These are phyloP conservation scores for Globisporangium barbulae DNA, from an alignment of 352 stramenopile species.

Conservation along the genomic window DNA sequence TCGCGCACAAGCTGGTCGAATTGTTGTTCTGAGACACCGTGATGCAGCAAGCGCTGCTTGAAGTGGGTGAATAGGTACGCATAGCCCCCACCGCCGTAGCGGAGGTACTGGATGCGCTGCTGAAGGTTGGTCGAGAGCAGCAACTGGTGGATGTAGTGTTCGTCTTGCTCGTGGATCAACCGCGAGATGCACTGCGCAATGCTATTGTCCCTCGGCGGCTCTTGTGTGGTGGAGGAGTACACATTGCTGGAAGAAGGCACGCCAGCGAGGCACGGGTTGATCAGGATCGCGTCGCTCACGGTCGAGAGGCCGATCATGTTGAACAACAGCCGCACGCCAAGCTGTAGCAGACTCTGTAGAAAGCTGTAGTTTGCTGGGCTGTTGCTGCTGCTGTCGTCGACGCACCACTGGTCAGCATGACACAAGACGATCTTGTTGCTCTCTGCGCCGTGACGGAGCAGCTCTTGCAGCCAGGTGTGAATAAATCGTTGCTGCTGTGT, in stretches of 20 bases:
- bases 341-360: conserved; percentile 33
- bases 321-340: conserved; percentile 55
- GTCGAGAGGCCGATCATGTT: conserved; percentile 58
- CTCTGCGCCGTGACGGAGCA: conserved; percentile 35
- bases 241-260: not conserved
- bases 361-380: conserved; percentile 22
- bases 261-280: conserved; percentile 29
- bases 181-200: conserved; percentile 36
- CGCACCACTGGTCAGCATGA: conserved; percentile 66
- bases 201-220: conserved; percentile 40
- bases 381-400: conserved; percentile 4
- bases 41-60: conserved; percentile 29
- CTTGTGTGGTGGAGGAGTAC: not conserved
- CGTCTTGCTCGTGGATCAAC: conserved; percentile 25
- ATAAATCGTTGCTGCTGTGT: conserved; percentile 16
- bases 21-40: conserved; percentile 32
- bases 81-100: conserved; percentile 71
- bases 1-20: conserved; percentile 38
- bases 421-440: conserved; percentile 59
- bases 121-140: conserved; percentile 63
- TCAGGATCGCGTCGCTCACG: conserved; percentile 46
- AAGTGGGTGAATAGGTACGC: conserved; percentile 54
- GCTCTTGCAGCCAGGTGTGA: conserved; percentile 30
- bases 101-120: conserved; percentile 65
- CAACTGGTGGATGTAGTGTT: conserved; percentile 25